These are phyloP conservation scores for Teratosphaeria gauchensis DNA, from an alignment of 2,329 filamentous ascomycete genomes.

Conservation along the genomic window DNA sequence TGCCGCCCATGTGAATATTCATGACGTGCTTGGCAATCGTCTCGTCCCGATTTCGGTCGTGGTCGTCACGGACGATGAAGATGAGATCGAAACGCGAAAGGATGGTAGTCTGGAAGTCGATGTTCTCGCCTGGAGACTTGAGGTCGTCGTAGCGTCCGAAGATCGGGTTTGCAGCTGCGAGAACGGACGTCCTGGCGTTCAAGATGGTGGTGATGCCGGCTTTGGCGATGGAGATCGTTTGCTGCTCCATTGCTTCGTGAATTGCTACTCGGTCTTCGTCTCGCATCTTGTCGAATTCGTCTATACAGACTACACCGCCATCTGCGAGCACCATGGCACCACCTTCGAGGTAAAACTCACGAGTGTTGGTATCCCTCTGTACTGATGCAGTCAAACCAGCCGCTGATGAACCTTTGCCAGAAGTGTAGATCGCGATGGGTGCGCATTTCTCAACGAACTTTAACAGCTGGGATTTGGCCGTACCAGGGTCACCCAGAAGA, in stretches of 20 bases:
- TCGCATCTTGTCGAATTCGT: conserved; percentile 99
- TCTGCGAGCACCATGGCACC: conserved; percentile 98
- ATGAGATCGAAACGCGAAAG: conserved; percentile 99
- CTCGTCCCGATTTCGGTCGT: conserved; percentile 82
- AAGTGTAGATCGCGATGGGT: conserved; percentile 96
- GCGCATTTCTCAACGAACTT: conserved; percentile 97
- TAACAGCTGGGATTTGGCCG: conserved; percentile 90
- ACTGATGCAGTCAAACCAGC: conserved; percentile 96
- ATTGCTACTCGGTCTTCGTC: conserved; percentile 97
- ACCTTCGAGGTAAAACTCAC: conserved; percentile 96
- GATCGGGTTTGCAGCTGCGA: conserved; percentile 93
- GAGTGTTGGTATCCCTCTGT: conserved; percentile 79
- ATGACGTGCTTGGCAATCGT: conserved; percentile 95
- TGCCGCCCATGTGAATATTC: conserved; percentile 88
- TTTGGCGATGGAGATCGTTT: conserved; percentile 98
- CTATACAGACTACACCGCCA: conserved; percentile 93
- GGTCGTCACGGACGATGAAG: conserved; percentile 94
- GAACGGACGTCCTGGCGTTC: conserved; percentile 87
- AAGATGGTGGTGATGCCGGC: conserved; percentile 97
- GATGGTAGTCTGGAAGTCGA: conserved; percentile 98
- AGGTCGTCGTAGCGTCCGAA: conserved; percentile 97
- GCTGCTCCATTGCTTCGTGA: conserved; percentile 99
- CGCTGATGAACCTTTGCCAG: conserved; percentile 93
- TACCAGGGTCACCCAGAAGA: conserved; percentile 92
- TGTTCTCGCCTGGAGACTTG: conserved; percentile 95